These are phyloP conservation scores for Ophiognomonia clavigignenti-juglandacearum DNA, from an alignment of 2,329 filamentous ascomycete species.

Conservation along the genomic window DNA sequence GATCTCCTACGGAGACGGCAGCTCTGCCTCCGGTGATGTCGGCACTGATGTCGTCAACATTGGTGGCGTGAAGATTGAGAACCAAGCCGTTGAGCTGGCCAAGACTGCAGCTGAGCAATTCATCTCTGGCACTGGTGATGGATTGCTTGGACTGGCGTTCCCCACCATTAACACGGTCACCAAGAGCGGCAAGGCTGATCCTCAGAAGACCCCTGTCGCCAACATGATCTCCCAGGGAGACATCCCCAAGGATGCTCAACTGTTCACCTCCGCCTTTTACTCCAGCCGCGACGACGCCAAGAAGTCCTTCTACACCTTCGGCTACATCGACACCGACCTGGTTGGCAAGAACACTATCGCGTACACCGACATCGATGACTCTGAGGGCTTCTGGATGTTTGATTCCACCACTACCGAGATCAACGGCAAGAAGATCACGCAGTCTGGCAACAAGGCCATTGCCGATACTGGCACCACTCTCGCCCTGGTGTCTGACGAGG, in stretches of 20 bases:
- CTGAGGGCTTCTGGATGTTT: slow-evolving; percentile 65
- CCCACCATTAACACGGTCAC: slow-evolving; percentile 58
- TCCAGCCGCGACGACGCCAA: slow-evolving; percentile 44
- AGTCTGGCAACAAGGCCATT: slow-evolving; percentile 59
- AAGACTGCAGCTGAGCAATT: slow-evolving; percentile 55
- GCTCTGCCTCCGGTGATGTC: slow-evolving; percentile 60
- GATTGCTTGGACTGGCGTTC: slow-evolving; percentile 63
- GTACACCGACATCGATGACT: slow-evolving; percentile 59
- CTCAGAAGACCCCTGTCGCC: slow-evolving; percentile 59
- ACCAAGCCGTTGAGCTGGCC: slow-evolving; percentile 62
- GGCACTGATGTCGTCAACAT: slow-evolving; percentile 58
- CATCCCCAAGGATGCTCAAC: slow-evolving; percentile 43
- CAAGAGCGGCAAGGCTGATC: slow-evolving; percentile 33
- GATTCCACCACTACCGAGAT: slow-evolving; percentile 51
- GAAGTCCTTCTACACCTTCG: slow-evolving; percentile 67
- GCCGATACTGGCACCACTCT: slow-evolving; percentile 69
- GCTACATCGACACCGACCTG: slow-evolving; percentile 62
- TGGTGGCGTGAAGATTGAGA: slow-evolving; percentile 56
- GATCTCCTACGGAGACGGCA: slow-evolving; percentile 65
- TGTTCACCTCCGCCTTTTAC: slow-evolving; percentile 63
- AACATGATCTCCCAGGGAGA: slow-evolving; percentile 57
- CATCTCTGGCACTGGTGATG: slow-evolving; percentile 50
- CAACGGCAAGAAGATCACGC: slow-evolving; percentile 47
- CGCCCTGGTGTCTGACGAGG: slow-evolving; percentile 56
- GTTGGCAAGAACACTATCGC: slow-evolving; percentile 50